Conservation (phyloP, 2,329 filamentous ascomycete genomes). For the Fusarium sp. region DNA sequence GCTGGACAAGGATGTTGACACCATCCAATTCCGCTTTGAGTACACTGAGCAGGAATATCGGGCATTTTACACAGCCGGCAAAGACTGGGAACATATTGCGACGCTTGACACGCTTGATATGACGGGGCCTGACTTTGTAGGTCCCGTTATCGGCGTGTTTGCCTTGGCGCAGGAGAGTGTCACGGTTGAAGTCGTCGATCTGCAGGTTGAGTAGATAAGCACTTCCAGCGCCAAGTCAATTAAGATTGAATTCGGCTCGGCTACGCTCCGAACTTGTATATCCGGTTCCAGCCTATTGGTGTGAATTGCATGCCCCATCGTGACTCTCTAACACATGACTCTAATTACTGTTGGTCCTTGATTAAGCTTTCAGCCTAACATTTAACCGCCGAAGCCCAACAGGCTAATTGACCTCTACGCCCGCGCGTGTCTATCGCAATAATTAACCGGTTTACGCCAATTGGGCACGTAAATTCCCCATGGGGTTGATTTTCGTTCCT, state of each 20-base stretch:
- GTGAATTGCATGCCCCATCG: neutral
- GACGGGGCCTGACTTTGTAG: constrained; percentile 17
- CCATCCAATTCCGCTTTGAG: neutral
- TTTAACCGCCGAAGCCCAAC: neutral
- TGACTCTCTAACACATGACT: neutral
- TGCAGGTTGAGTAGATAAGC: constrained; percentile 4
- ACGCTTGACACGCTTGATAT: constrained; percentile 11
- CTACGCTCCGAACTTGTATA: neutral
- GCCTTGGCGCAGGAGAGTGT: neutral
- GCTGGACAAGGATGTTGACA: neutral
- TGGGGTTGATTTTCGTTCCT: constrained; percentile 11
- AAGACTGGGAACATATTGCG: neutral
- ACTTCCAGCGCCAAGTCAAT: neutral
- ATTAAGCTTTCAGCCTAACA: constrained; percentile 12
- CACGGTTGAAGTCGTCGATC: constrained; percentile 1
- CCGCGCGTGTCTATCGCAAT: neutral
- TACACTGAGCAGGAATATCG: constrained; percentile 10
- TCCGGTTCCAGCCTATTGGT: neutral
- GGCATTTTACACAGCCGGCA: neutral
- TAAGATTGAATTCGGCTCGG: neutral
- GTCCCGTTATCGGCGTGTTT: constrained; percentile 15
- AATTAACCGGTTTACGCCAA: neutral
- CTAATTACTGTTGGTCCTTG: neutral
- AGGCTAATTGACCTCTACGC: neutral
- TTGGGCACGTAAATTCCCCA: neutral